Conservation (phyloP, 495 filamentous ascomycete genomes). For the Hyaloscypha hepaticicola region DNA sequence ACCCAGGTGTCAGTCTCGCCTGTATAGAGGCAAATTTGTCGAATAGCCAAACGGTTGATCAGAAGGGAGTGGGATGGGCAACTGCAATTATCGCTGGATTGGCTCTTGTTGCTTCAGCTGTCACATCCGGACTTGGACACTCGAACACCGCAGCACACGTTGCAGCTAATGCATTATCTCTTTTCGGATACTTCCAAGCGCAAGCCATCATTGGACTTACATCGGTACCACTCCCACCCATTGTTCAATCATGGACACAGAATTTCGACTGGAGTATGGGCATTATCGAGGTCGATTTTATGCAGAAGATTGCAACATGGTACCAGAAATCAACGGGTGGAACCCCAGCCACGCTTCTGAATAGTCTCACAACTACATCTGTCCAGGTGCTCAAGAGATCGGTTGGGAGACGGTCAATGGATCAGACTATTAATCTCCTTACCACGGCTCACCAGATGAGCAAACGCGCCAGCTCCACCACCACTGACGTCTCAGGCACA, state of each 20-base stretch:
- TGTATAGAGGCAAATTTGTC: slow-evolving; percentile 88
- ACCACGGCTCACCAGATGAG: slow-evolving; percentile 50
- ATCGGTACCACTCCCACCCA: slow-evolving; percentile 80
- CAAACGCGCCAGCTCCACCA: slow-evolving; percentile 48
- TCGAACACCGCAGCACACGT: slow-evolving; percentile 98
- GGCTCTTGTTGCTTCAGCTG: slow-evolving; percentile 77
- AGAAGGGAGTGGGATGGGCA: slow-evolving; percentile 84
- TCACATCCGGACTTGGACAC: slow-evolving; percentile 79
- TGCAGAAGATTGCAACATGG: slow-evolving; percentile 90
- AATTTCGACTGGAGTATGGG: slow-evolving; percentile 99
- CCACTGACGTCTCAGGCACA: slow-evolving; percentile 44
- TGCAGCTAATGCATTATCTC: slow-evolving; percentile 85
- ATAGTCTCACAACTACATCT: slow-evolving; percentile 69
- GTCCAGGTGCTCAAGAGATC: slow-evolving; percentile 82
- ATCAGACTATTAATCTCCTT: slow-evolving; percentile 41
- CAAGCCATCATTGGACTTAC: slow-evolving; percentile 95
- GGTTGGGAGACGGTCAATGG: slow-evolving; percentile 33
- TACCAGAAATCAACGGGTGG: slow-evolving; percentile 95
- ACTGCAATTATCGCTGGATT: slow-evolving; percentile 85
- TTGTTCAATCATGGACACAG: slow-evolving; percentile 93
- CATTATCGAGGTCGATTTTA: slow-evolving; percentile 83
- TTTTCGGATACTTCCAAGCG: slow-evolving; percentile 94
- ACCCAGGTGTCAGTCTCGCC: slow-evolving; percentile 61
- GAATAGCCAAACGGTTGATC: slow-evolving; percentile 90
- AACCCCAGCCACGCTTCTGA: slow-evolving; percentile 76